Evolutionary conservation across 2,329 filamentous ascomycete species (phyloP).

Genomic region (Cladophialophora yegresii): DNA sequence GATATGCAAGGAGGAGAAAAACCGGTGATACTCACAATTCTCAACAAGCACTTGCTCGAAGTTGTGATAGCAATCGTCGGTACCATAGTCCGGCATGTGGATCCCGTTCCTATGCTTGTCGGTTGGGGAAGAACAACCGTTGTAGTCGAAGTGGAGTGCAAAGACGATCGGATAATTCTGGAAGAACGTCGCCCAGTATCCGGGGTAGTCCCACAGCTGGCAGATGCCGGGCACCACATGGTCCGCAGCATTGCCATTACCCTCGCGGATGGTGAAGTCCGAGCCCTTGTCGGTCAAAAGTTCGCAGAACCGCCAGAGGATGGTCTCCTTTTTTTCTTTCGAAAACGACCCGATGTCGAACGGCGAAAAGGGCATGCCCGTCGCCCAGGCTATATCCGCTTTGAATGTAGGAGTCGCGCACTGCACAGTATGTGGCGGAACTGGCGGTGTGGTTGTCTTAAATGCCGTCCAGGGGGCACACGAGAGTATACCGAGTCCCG

Average conservation of each 20-base stretch:
- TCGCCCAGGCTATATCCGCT: neutral
- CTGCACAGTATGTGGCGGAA: neutral
- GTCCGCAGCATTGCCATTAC: neutral
- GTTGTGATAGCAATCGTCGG: neutral
- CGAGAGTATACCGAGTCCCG: neutral
- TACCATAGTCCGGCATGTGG: constrained; percentile 10
- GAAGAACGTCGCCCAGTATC: neutral
- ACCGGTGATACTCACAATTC: constrained; percentile 4
- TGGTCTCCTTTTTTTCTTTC: neutral
- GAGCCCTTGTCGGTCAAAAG: neutral
- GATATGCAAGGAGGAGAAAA: neutral
- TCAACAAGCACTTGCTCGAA: constrained; percentile 1
- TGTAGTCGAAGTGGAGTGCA: constrained; percentile 1
- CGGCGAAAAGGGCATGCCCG: neutral
- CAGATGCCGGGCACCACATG: neutral
- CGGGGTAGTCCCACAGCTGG: neutral
- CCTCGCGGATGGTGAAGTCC: neutral
- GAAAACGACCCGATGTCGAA: neutral
- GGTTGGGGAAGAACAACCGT: neutral
- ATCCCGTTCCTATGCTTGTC: constrained; percentile 6
- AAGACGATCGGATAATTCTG: neutral
- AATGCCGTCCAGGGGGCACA: neutral
- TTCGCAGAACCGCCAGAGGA: neutral
- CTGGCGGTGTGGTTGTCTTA: neutral
- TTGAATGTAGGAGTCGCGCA: neutral